Conservation (phyloP, 495 filamentous ascomycete genomes). For the Aspergillus bridgeri region DNA sequence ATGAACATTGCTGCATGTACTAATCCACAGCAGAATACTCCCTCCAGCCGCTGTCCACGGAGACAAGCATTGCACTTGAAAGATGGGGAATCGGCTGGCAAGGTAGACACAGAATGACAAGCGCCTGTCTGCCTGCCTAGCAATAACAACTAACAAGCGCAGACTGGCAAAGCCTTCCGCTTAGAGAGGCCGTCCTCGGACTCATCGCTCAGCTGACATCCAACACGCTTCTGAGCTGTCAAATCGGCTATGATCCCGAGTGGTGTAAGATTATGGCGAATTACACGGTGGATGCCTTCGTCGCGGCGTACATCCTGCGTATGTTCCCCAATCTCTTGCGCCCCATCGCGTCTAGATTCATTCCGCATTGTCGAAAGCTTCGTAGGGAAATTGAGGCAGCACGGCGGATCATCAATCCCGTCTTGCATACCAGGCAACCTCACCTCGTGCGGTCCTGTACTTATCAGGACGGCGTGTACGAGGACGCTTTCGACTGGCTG, state of each 20-base stretch:
- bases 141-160: not conserved
- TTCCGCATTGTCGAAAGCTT: constrained; percentile 16
- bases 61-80: not conserved
- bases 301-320: constrained; percentile 13
- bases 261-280: constrained; percentile 48
- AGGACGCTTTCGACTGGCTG: constrained; percentile 26
- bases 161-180: constrained; percentile 34
- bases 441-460: not conserved
- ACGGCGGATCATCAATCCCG: constrained; percentile 19
- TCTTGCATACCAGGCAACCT: constrained; percentile 14
- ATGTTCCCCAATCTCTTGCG: constrained; percentile 24
- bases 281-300: constrained; percentile 46
- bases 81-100: not conserved
- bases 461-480: not conserved
- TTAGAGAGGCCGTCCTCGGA: not conserved
- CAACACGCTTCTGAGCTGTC: constrained; percentile 47
- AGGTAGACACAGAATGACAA: not conserved
- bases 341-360: constrained; percentile 19
- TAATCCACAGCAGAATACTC: not conserved
- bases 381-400: constrained; percentile 15
- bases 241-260: constrained; percentile 46
- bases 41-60: not conserved
- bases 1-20: not conserved
- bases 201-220: constrained; percentile 51
- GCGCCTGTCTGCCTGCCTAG: not conserved